A percentile compares a stretch with the other conserved stretches of the same genome.
These are phyloP conservation scores for Acacia pycnantha DNA, from an alignment of 331 rosid species.

Conservation along the genomic window DNA sequence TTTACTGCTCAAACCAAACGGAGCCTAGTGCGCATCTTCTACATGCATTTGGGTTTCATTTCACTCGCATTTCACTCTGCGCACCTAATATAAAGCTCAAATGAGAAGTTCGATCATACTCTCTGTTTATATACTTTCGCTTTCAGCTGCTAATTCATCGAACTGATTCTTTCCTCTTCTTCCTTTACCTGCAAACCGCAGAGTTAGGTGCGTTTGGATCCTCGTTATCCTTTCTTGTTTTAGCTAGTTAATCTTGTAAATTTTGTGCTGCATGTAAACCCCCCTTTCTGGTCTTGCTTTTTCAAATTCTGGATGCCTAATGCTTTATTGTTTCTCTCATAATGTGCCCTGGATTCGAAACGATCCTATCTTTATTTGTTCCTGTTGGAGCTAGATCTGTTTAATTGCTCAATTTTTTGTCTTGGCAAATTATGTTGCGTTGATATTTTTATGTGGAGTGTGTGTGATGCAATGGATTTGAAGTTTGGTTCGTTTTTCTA, in stretches of 20 bases:
- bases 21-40: neutral
- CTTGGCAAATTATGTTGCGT: neutral
- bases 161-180: neutral
- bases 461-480: slow-evolving; percentile 18
- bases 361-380: slow-evolving; percentile 17
- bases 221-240: neutral
- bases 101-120: neutral
- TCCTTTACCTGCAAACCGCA: neutral
- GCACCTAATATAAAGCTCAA: slow-evolving; percentile 29
- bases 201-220: slow-evolving; percentile 30
- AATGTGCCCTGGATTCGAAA: slow-evolving; percentile 17
- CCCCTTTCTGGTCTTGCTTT: neutral
- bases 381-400: slow-evolving; percentile 36
- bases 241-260: neutral
- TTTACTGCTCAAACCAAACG: slow-evolving; percentile 22
- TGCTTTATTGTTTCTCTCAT: neutral
- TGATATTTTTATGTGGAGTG: slow-evolving; percentile 17
- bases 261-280: neutral
- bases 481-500: neutral
- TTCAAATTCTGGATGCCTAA: slow-evolving; percentile 9
- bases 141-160: slow-evolving; percentile 10
- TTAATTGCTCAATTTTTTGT: neutral
- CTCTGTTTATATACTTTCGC: neutral
- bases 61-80: slow-evolving; percentile 11
- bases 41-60: slow-evolving; percentile 45